phyloP scores from a whole-genome alignment of 2,329 filamentous ascomycete species.

The Fusarium agapanthi region DNA sequence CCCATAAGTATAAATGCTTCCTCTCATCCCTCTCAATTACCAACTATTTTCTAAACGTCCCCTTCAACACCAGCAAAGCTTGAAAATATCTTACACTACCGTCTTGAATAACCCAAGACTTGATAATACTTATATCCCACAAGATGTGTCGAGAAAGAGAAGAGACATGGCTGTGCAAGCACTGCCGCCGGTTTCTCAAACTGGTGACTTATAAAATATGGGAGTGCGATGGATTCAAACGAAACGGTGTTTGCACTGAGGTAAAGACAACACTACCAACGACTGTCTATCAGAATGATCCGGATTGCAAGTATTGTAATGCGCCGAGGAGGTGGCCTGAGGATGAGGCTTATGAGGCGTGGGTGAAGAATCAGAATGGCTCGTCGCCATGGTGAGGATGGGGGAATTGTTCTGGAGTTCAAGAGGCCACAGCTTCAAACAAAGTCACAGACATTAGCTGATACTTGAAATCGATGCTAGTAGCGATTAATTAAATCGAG shows the following conservation, averaged over 20 bases:
- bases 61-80: neutral
- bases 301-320: neutral
- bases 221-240: neutral
- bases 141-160: neutral
- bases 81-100: fast-evolving
- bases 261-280: neutral
- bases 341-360: neutral
- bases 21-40: neutral
- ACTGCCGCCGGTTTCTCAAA: neutral
- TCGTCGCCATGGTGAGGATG: neutral
- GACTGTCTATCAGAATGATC: neutral
- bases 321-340: neutral
- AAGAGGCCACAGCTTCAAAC: no score
- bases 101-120: fast-evolving
- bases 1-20: neutral
- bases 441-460: no score
- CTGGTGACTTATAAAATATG: neutral
- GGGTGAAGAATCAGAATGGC: neutral
- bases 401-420: no score
- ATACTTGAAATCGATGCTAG: no score
- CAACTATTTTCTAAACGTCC: fast-evolving
- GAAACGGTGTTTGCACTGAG: neutral
- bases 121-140: neutral
- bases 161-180: neutral
- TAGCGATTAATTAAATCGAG: neutral